Conservation (phyloP, 208 protist genomes). For the Trypanosoma avium region DNA sequence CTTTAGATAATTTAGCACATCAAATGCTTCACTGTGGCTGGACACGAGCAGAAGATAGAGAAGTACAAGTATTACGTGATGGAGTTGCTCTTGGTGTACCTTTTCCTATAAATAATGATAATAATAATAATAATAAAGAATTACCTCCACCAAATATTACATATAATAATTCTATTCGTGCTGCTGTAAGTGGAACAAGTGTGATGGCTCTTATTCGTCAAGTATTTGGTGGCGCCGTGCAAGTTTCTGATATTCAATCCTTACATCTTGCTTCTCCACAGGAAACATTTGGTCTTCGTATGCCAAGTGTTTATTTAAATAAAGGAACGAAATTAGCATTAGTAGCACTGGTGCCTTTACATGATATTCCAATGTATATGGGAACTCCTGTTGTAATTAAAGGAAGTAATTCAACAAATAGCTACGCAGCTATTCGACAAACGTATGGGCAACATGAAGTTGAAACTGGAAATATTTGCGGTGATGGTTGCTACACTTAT, state of each 20-base stretch:
- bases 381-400: slow-evolving; percentile 72
- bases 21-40: slow-evolving; percentile 69
- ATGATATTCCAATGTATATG: slow-evolving; percentile 80
- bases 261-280: slow-evolving; percentile 67
- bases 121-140: too few species aligned
- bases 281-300: slow-evolving; percentile 74
- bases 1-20: slow-evolving; percentile 57
- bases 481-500: slow-evolving; percentile 81
- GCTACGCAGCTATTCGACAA: slow-evolving; percentile 56
- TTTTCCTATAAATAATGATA: slow-evolving; percentile 41
- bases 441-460: slow-evolving; percentile 88
- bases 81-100: slow-evolving; percentile 77
- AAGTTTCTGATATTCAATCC: slow-evolving; percentile 49
- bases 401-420: slow-evolving; percentile 70
- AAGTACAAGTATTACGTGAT: slow-evolving; percentile 32
- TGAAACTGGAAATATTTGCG: slow-evolving; percentile 59
- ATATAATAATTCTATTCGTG: slow-evolving; percentile 62
- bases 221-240: slow-evolving; percentile 82
- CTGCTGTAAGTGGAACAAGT: slow-evolving; percentile 70
- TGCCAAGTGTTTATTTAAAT: slow-evolving; percentile 74
- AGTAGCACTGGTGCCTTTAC: slow-evolving; percentile 70
- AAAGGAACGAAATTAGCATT: slow-evolving; percentile 81
- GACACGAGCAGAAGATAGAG: slow-evolving; percentile 53
- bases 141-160: slow-evolving; percentile 59
- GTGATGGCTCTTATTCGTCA: slow-evolving; percentile 83